Conservation (phyloP, 495 filamentous ascomycete species). For the Aspergillus cristatus region DNA sequence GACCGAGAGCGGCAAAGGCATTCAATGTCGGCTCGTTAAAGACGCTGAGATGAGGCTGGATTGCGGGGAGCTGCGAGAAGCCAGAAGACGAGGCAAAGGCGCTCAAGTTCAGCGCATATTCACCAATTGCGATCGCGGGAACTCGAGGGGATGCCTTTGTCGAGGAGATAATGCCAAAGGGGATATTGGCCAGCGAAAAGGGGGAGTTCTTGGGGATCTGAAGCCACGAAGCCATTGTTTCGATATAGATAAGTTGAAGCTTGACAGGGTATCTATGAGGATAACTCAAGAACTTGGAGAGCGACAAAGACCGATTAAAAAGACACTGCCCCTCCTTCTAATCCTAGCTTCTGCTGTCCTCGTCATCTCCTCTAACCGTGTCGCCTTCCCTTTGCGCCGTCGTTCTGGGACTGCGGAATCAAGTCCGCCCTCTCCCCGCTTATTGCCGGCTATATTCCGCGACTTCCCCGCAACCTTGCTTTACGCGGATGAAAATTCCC, state of each 20-base stretch:
- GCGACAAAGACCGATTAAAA: background rate
- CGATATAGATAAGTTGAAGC: background rate
- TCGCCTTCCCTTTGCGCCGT: constrained; percentile 7
- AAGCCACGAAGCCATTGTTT: constrained; percentile 56
- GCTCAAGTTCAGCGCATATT: constrained; percentile 67
- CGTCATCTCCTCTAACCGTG: background rate
- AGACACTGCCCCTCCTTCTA: background rate
- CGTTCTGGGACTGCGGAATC: constrained; percentile 25
- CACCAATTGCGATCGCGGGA: constrained; percentile 71
- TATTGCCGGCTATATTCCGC: constrained; percentile 17
- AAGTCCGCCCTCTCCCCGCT: constrained; percentile 15
- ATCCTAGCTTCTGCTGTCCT: background rate
- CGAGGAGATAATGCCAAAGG: constrained; percentile 80
- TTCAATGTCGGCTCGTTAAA: constrained; percentile 70
- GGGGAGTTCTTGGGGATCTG: constrained; percentile 52
- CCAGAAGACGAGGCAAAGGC: constrained; percentile 49
- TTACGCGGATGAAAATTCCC: constrained; percentile 1
- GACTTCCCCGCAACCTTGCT: background rate
- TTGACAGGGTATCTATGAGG: background rate
- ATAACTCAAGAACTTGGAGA: constrained; percentile 1
- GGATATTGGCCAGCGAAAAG: constrained; percentile 86
- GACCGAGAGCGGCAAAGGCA: constrained; percentile 70
- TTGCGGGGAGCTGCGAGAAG: constrained; percentile 50
- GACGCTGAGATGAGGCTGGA: constrained; percentile 48
- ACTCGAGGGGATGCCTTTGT: constrained; percentile 43